Conservation (phyloP, 768 basidiomycete species). For the Boletus vinaceobasis region DNA sequence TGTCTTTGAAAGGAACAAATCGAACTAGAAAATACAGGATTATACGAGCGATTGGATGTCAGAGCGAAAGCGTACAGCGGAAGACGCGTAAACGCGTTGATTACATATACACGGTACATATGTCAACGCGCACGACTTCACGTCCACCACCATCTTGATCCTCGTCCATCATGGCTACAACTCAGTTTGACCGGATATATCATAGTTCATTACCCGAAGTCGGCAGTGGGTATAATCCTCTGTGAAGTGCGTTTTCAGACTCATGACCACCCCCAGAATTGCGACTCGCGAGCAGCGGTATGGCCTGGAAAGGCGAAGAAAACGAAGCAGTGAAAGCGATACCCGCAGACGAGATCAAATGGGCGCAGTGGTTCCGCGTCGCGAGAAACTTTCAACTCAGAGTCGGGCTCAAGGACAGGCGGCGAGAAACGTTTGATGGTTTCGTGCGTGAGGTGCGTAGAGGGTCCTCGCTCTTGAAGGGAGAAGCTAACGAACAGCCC, state of each 20-base stretch:
- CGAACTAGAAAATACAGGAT: not conserved
- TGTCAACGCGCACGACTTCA: constrained; percentile 31
- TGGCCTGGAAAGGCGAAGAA: constrained; percentile 91
- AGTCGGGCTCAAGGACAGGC: constrained; percentile 73
- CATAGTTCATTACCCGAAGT: constrained; percentile 66
- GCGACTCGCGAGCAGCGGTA: constrained; percentile 83
- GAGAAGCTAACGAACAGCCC: not conserved
- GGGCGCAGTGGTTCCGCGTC: constrained; percentile 88
- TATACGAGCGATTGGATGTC: not conserved
- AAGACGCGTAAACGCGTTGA: constrained; percentile 16
- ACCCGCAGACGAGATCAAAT: constrained; percentile 72
- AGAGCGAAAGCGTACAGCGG: not conserved
- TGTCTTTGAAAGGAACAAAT: not conserved
- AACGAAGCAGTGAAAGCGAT: constrained; percentile 61
- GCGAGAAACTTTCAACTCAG: constrained; percentile 90
- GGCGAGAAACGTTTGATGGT: constrained; percentile 86
- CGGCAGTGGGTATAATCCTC: constrained; percentile 65
- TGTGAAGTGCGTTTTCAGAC: not conserved
- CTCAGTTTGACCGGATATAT: constrained; percentile 85
- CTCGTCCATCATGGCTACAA: constrained; percentile 47
- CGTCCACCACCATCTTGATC: constrained; percentile 8
- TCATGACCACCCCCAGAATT: constrained; percentile 52
- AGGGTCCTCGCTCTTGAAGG: not conserved
- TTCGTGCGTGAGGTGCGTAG: constrained; percentile 77
- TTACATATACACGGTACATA: constrained; percentile 13